Evolutionary conservation across 1,139 yeast species (phyloP), one percentile per base, ranked within the genome.

Genomic region (Suhomyces panamericanus): DNA sequence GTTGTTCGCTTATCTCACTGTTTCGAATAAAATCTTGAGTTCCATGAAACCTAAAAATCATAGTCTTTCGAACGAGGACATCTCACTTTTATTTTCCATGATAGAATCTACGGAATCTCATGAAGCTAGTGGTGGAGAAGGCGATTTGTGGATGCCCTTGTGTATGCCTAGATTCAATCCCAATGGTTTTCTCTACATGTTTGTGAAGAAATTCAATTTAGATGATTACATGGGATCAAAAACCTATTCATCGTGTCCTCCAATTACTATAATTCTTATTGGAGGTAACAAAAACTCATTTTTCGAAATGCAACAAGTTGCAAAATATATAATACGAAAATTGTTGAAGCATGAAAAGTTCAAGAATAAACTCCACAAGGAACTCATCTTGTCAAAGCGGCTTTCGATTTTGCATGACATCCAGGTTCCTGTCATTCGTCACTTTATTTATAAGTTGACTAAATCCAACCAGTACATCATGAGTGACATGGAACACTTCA

Each of bases 141-240:
- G 87, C 53, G 96, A 91, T 56, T 79, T 89, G 49, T 93, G 98
- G 98, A 79, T 89, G 12, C 99, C 99, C 0, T 73, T 93, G 2
- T 93, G 99, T 61, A 75, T 93, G 63, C 96, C 99, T 0, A 81
- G 87, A 53, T 93, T 93, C 69, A 93, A 93, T 60, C 70, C 88
- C 3, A 82, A 83, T 51, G 99, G 99, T 12, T 95, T 90, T 56
- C 67, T 93, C 8, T 87, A 93, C 59, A 82, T 89, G 3, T 88
- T 86, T 58, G 85, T 90, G 38, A 82, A 81, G 50, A 81, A 80
- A 48, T 68, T 88, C 42, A 70, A 68, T 38, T 48, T 77, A 27
- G 58, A 58, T 15, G 54, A 59, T 14, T 50, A 60, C 27, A 55
- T 63, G 49, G 58, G 56, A 12, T 43, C 36, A 37, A 49, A 45